These are phyloP conservation scores for Cladophialophora psammophila DNA, from an alignment of 2,329 filamentous ascomycete genomes.

Conservation along the genomic window DNA sequence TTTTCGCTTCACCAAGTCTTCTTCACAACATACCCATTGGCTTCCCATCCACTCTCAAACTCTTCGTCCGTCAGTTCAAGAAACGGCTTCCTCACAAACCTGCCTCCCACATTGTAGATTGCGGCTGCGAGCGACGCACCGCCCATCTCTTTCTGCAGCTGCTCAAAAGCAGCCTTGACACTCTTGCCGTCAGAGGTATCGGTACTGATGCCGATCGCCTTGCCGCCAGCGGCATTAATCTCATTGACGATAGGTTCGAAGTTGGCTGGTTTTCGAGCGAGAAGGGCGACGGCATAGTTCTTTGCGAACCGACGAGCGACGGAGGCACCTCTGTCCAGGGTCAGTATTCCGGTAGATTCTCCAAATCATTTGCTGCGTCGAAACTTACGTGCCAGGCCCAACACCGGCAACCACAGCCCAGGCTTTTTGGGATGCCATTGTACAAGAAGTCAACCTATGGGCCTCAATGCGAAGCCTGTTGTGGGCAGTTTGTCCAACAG, in stretches of 20 bases:
- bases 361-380: background rate
- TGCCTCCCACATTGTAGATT: slow-evolving; percentile 67
- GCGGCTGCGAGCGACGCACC: slow-evolving; percentile 58
- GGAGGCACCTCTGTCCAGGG: slow-evolving; percentile 58
- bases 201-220: slow-evolving; percentile 67
- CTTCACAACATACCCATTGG: slow-evolving; percentile 54
- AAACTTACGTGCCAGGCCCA: slow-evolving; percentile 51
- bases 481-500: slow-evolving; percentile 16
- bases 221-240: slow-evolving; percentile 65
- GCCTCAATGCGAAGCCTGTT: slow-evolving; percentile 24
- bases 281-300: slow-evolving; percentile 65
- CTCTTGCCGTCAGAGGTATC: slow-evolving; percentile 63
- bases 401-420: slow-evolving; percentile 57
- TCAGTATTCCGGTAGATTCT: slow-evolving; percentile 4
- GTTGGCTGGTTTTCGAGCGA: slow-evolving; percentile 65
- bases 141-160: slow-evolving; percentile 62
- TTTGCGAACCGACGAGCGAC: slow-evolving; percentile 67
- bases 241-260: slow-evolving; percentile 64
- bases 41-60: slow-evolving; percentile 60
- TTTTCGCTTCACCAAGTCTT: slow-evolving; percentile 1
- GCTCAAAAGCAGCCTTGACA: slow-evolving; percentile 61
- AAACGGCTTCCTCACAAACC: slow-evolving; percentile 66
- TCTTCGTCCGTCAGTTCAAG: slow-evolving; percentile 67
- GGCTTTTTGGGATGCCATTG: slow-evolving; percentile 45
- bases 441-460: slow-evolving; percentile 19